These are phyloP conservation scores for Bryoglossum gracile DNA, from an alignment of 495 filamentous ascomycete genomes.

Conservation along the genomic window DNA sequence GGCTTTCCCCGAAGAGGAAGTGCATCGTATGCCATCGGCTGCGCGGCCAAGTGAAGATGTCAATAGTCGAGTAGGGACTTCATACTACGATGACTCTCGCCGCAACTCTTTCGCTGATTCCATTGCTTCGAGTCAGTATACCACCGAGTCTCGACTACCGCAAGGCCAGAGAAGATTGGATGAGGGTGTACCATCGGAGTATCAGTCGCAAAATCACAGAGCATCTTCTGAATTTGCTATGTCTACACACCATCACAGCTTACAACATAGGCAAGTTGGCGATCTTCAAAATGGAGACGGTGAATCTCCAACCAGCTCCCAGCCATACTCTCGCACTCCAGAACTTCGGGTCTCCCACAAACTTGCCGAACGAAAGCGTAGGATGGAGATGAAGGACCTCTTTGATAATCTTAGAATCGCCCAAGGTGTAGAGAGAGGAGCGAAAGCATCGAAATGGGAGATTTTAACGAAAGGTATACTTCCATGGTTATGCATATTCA, in stretches of 20 bases:
- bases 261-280: constrained; percentile 67
- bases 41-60: constrained; percentile 33
- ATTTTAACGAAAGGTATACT: constrained; percentile 83
- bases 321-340: constrained; percentile 89
- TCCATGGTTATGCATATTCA: constrained; percentile 10
- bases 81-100: constrained; percentile 56
- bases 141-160: constrained; percentile 59
- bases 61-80: constrained; percentile 29
- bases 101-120: constrained; percentile 70
- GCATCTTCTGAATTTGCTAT: constrained; percentile 28
- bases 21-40: constrained; percentile 36
- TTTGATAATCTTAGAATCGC: constrained; percentile 81
- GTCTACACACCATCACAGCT: constrained; percentile 56
- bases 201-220: constrained; percentile 11
- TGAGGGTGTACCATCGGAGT: constrained; percentile 36
- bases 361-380: constrained; percentile 87
- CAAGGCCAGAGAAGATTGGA: constrained; percentile 62
- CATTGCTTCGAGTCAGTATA: constrained; percentile 65
- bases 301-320: constrained; percentile 42
- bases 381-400: constrained; percentile 96
- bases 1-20: constrained; percentile 74
- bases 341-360: constrained; percentile 95
- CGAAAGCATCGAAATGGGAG: constrained; percentile 98
- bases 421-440: constrained; percentile 60
- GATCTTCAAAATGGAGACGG: constrained; percentile 55